Conservation (phyloP, 805 yeast species). For the Yarrowia divulgata region DNA sequence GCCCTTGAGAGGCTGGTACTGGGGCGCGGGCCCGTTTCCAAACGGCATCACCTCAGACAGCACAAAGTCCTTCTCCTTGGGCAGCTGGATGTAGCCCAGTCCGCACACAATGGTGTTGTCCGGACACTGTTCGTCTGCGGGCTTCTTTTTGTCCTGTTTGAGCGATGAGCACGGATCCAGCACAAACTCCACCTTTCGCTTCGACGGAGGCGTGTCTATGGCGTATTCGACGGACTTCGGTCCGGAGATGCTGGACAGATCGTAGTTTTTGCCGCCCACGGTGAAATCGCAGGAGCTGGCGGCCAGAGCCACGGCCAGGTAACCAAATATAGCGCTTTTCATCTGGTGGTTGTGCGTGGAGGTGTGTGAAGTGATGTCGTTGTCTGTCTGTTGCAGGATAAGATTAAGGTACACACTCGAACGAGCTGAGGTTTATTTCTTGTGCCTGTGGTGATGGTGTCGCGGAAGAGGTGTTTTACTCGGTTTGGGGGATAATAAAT, state of each 20-base stretch:
- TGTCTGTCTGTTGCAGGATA: background rate
- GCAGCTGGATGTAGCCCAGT: conserved; percentile 60
- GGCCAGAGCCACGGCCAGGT: conserved; percentile 16
- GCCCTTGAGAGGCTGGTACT: background rate
- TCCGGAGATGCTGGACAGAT: conserved; percentile 60
- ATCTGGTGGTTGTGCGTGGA: background rate
- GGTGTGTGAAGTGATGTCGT: background rate
- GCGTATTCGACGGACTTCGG: conserved; percentile 54
- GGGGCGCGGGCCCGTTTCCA: conserved; percentile 21
- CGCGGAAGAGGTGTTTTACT: background rate
- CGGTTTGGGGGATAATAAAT: background rate
- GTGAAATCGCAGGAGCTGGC: conserved; percentile 43
- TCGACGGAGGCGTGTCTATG: conserved; percentile 80
- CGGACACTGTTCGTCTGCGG: conserved; percentile 63
- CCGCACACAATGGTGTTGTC: conserved; percentile 82
- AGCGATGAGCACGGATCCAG: conserved; percentile 71
- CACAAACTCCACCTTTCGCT: conserved; percentile 68
- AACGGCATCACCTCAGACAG: conserved; percentile 63
- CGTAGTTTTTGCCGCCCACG: conserved; percentile 47
- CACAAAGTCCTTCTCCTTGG: conserved; percentile 56
- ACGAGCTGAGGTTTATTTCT: background rate
- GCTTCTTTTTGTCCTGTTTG: conserved; percentile 49
- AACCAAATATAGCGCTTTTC: conserved; percentile 13
- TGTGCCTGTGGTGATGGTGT: background rate
- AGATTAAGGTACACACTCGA: conserved; percentile 13